Conservation (phyloP, 768 basidiomycete genomes). For the Hypsizygus marmoreus region DNA sequence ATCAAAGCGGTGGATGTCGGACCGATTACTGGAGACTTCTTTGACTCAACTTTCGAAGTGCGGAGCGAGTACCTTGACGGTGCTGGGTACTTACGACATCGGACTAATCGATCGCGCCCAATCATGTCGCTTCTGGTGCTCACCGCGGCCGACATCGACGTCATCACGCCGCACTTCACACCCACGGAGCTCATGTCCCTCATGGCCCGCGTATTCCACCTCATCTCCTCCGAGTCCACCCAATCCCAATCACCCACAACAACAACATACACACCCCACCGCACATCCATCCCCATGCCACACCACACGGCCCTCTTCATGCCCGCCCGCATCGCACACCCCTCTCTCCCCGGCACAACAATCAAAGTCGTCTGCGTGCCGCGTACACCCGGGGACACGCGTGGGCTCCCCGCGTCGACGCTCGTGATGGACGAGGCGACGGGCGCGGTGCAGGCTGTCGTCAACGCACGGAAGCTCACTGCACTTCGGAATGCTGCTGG, state of each 20-base stretch:
- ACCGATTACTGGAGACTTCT: no score
- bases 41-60: no score
- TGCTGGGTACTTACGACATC: no score
- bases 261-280: conserved; percentile 51
- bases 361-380: conserved; percentile 87
- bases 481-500: conserved; percentile 84
- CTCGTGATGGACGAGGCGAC: conserved; percentile 71
- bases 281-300: conserved; percentile 53
- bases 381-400: conserved; percentile 32
- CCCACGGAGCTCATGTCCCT: conserved; percentile 49
- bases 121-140: conserved; percentile 62
- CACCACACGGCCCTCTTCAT: conserved; percentile 76
- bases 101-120: no score
- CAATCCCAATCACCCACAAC: conserved; percentile 12
- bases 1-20: no score
- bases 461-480: conserved; percentile 80
- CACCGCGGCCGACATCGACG: conserved; percentile 57
- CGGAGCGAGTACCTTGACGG: no score
- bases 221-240: conserved; percentile 38
- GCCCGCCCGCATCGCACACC: conserved; percentile 62
- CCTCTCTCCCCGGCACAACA: conserved; percentile 47
- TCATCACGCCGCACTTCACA: conserved; percentile 44
- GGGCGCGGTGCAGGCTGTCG: conserved; percentile 69
- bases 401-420: conserved; percentile 77
- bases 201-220: conserved; percentile 61